Evolutionary conservation across 345 rosid species (phyloP), one percentile per base, ranked within the genome.

Genomic region (Hibiscus trionum): DNA sequence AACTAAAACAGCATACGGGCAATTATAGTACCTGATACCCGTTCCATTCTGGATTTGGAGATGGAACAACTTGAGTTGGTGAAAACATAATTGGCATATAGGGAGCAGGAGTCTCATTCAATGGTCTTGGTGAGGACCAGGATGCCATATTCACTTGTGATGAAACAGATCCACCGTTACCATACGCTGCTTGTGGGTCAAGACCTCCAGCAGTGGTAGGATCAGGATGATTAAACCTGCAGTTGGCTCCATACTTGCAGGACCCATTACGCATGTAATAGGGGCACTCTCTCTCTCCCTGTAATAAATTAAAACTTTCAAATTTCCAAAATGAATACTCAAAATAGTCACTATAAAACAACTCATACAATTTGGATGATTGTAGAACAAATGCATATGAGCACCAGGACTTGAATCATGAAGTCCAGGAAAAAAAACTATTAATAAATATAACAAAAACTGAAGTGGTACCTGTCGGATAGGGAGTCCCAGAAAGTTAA

Each of bases 211-310:
- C 79, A 77, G 81, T 76, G 14, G 91, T 81, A 27, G 98, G 99
- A 81, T 95, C 96, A 19, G 99, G 99, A 87, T 95, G 99, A 80
- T 90, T 87, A 72, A 88, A 95, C 77, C 79, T 87, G 89, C 99
- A 95, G 78, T 74, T 88, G 65, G 88, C 76, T 67, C 91, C 97
- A 80, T 65, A 95, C 79, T 92, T 95, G 86, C 99, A 95, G 73
- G 99, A 90, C 73, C 93, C 98, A 77, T 83, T 90, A 52, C 94
- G 97, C 98, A 95, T 95, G 81, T 90, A 95, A 83, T 78, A 92
- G 4, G 85, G 93, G 61, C 99, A 92, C 76, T 92, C 98, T 73
- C 66, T 83, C 82, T 84, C 96, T 77, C 89, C 93, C 97, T 92
- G 82, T 3, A 11, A 69, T 70, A 26, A 72, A 78, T 72, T 26